Evolutionary conservation across 495 filamentous ascomycete species (phyloP), one percentile per base, ranked within the genome.

Genomic region (Talaromyces wortmannii): DNA sequence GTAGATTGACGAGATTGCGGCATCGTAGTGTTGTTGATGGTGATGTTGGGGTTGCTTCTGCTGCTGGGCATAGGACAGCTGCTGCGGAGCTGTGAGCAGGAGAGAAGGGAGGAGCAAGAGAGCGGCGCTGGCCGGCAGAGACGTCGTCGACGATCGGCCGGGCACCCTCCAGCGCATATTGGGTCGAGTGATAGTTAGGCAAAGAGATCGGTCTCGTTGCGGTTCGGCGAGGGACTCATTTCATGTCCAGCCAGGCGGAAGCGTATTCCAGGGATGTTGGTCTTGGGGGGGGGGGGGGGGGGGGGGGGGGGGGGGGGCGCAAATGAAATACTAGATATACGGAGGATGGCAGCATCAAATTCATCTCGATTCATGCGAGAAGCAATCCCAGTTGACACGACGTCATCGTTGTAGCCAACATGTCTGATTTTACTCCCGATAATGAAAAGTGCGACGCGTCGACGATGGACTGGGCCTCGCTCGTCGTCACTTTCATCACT

Each of bases 121-220:
- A 60, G 73, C 72, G 65, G 75, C 72, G 67, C 73, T 74, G 67
- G 73, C 71, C 63, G 73, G 73, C 57, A 77, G 71, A 59, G 69
- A 72, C 67, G 69, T 69, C 61, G 69, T 72, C 67, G 69, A 68
- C 61, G 65, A 63, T 63, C 65, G 68, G 67, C 73, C 73, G 68
- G 71, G 66, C 68, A 77, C 68, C 74, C 72, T 71, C 74, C 74
- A 77, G 67, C 74, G 66, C 74, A 77, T 77, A 45, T 59, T 74
- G 68, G 23, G 23, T 2, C 4, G 23, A 23, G 23, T 8, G 29
- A 13, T 12, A 46, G 16, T 53, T n/a, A 53, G 45, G 52, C 52
- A 53, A 43, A 52, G 52, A 53, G 52, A 53, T 17, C 23, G 17
- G 44, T 53, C 52, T 45, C 52, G 52, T 29, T 53, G 52, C 36